A percentile compares a stretch with the other conserved stretches of the same genome.
Conservation (phyloP, 2,329 filamentous ascomycete species). For the Shiraia sp. region DNA sequence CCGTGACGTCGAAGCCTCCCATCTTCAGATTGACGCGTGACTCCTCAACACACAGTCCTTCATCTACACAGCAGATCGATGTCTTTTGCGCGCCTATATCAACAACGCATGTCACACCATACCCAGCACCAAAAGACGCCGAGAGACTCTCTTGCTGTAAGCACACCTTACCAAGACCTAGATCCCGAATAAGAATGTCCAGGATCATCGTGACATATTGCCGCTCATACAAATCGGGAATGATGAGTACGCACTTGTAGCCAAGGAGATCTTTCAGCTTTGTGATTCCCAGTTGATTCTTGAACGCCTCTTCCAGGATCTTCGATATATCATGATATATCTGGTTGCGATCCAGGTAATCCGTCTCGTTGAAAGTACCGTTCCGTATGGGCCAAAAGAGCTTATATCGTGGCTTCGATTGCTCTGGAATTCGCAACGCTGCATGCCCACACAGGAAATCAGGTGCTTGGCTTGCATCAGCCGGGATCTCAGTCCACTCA, state of each 20-base stretch:
- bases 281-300: conserved; percentile 77
- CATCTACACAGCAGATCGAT: conserved; percentile 93
- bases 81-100: conserved; percentile 98
- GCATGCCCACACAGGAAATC: conserved; percentile 80
- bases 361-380: conserved; percentile 87
- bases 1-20: conserved; percentile 89
- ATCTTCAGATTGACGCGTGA: conserved; percentile 95
- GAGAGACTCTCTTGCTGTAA: conserved; percentile 97
- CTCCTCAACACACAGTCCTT: conserved; percentile 92
- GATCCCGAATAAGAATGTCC: conserved; percentile 83
- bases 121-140: conserved; percentile 92
- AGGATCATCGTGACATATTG: conserved; percentile 84
- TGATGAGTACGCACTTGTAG: conserved; percentile 96
- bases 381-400: conserved; percentile 88
- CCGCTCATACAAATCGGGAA: conserved; percentile 96
- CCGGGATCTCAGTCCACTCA: conserved; percentile 87
- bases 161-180: conserved; percentile 83
- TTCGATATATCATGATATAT: conserved; percentile 86
- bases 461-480: conserved; percentile 63
- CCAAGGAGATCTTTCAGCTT: conserved; percentile 81
- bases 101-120: conserved; percentile 90
- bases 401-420: conserved; percentile 86
- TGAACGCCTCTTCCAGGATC: conserved; percentile 83
- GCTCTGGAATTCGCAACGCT: conserved; percentile 84
- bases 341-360: conserved; percentile 79